phyloP scores from a whole-genome alignment of 805 yeast species.

The Dipodascopsis tothii region DNA sequence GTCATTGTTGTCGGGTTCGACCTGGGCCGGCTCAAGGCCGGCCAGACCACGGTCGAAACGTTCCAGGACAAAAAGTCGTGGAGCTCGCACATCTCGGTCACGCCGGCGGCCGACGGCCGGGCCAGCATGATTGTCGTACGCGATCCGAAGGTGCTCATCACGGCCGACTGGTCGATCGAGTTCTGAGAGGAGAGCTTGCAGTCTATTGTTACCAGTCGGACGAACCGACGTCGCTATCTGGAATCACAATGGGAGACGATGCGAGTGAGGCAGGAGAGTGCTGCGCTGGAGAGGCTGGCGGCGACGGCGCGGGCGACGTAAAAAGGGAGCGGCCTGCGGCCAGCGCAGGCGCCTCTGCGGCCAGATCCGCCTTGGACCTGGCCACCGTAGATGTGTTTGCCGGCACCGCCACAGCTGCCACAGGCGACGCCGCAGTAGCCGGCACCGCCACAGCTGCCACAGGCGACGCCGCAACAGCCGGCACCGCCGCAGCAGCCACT shows the following conservation, averaged over 20 bases:
- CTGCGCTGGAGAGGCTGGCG: too few relatives aligned
- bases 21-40: constrained; percentile 8
- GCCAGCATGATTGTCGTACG: constrained; percentile 34
- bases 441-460: too few relatives aligned
- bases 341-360: too few relatives aligned
- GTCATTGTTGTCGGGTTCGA: constrained; percentile 43
- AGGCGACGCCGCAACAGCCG: too few relatives aligned
- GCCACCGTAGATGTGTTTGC: too few relatives aligned
- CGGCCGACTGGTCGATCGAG: constrained; percentile 42
- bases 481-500: too few relatives aligned
- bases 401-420: too few relatives aligned
- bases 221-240: constrained; percentile 1
- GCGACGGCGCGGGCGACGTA: too few relatives aligned
- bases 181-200: constrained; percentile 23
- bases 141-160: constrained; percentile 45
- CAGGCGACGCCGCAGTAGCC: too few relatives aligned
- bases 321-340: too few relatives aligned
- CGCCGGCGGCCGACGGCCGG: constrained; percentile 19
- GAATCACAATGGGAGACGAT: constrained; percentile 4
- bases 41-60: constrained; percentile 27
- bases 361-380: too few relatives aligned
- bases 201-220: not conserved
- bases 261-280: too few relatives aligned
- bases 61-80: constrained; percentile 36
- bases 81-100: constrained; percentile 31